Base-by-base conservation (phyloP, 345 rosid species). In the Mercurialis annua region DNA sequence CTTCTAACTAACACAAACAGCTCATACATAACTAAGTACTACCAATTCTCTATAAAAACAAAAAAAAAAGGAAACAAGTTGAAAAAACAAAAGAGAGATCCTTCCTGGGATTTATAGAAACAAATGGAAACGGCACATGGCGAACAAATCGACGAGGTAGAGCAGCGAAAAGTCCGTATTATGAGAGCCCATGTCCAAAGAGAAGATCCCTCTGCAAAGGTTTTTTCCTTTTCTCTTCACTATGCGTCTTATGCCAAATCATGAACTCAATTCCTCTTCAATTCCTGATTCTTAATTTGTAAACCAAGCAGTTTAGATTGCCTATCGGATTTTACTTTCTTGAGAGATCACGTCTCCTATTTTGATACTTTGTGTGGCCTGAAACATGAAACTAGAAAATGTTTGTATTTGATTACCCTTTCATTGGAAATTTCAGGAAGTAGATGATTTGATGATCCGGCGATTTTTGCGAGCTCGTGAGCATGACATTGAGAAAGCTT, bases 401-500 rank as follows among this genome's bases (percentile, higher is more conserved):
- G 34, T 2, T 36, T 64, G 12, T 15, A 49, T 17, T 5, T 33
- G 10, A 21, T 18, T 34, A 40, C 44, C 44, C 44, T 60, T 34
- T 23, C n/a, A 1, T 44, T 68, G 3, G 40, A 38, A 17, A 61
- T 62, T 40, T 46, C 67, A 92, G 98, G 88, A 89, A 53, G 86
- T 67, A 53, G 96, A 90, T 78, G 97, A 93, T 76, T 77, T 81
- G 30, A 85, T 79, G 92, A 69, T 93, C 62, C 64, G 96, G 71
- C 78, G 98, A 77, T 93, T 93, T 77, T 74, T 93, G 60, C 74
- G 92, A 26, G 98, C 98, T 64, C 88, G 97, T 20, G 94, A 93
- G 65, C 76, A 83, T 0, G 98, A 93, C 70, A 80, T 93, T 23
- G 96, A 93, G 78, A 93, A 87, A 76, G 97, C 97, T 47, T 84